Evolutionary conservation across 352 stramenopile genomes (phyloP).

Genomic region (Pythium brassicae): DNA sequence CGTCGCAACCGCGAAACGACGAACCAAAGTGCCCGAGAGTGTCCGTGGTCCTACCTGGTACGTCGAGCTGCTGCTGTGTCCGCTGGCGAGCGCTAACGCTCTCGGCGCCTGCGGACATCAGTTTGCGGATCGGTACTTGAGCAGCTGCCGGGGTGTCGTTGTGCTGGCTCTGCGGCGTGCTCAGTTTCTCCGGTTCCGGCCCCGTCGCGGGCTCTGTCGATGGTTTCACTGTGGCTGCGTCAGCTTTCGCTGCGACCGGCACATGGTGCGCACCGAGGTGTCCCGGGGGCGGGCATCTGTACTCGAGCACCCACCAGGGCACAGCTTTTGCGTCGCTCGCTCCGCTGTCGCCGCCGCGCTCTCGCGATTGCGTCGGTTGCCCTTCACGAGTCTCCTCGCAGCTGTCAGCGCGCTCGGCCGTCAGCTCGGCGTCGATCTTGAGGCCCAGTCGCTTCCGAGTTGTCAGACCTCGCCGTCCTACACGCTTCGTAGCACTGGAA

Average conservation of each 20-base stretch:
- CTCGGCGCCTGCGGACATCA: neutral
- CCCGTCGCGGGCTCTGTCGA: neutral
- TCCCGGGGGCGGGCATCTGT: conserved; percentile 43
- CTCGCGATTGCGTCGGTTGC: neutral
- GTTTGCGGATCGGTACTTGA: neutral
- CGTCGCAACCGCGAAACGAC: neutral
- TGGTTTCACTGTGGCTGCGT: conserved; percentile 7
- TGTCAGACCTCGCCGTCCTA: conserved; percentile 2
- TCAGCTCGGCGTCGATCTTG: conserved; percentile 15
- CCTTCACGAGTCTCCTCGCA: conserved; percentile 10
- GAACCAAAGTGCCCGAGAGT: neutral
- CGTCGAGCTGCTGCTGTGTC: conserved; percentile 5
- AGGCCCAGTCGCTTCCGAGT: conserved; percentile 12
- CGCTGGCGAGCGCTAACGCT: conserved; percentile 3
- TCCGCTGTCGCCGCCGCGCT: neutral
- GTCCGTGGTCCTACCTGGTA: conserved; percentile 1
- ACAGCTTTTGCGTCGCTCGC: conserved; percentile 12
- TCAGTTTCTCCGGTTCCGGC: neutral
- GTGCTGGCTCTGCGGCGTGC: conserved; percentile 6
- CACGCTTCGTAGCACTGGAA: neutral
- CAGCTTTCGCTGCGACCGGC: conserved; percentile 19
- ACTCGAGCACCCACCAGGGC: conserved; percentile 60
- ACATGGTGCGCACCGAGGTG: conserved; percentile 49
- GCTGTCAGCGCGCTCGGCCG: neutral
- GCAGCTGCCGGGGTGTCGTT: neutral